A percentile compares a stretch with the other conserved stretches of the same genome.
These are phyloP conservation scores for Boletus edulis DNA, from an alignment of 768 basidiomycete species.

Conservation along the genomic window DNA sequence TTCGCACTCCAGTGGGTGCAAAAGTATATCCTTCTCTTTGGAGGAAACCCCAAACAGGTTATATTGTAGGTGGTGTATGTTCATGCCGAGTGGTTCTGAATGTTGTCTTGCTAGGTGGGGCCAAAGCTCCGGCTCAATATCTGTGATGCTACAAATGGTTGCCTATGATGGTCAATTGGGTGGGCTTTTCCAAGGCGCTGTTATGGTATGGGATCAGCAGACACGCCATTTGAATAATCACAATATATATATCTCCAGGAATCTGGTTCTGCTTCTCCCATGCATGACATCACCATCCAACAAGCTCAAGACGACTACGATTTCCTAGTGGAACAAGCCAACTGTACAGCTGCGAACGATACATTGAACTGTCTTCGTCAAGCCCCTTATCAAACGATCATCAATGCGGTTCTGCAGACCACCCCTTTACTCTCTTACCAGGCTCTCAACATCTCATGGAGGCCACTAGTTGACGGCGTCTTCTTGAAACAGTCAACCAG, in stretches of 20 bases:
- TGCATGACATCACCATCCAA: constrained; percentile 1
- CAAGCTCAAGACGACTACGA: constrained; percentile 14
- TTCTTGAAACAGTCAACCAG: neutral
- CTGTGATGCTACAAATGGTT: constrained; percentile 3
- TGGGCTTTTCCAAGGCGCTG: constrained; percentile 17
- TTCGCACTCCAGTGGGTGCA: neutral
- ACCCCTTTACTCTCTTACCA: constrained; percentile 11
- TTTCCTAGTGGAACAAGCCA: constrained; percentile 9
- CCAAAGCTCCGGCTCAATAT: neutral
- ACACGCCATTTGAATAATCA: neutral
- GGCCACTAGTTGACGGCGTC: constrained; percentile 5
- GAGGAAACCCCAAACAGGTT: neutral
- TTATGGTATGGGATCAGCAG: constrained; percentile 12
- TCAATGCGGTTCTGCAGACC: constrained; percentile 9
- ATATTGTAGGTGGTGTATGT: constrained; percentile 12
- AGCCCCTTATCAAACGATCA: constrained; percentile 12
- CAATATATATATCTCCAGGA: neutral
- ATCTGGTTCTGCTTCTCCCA: constrained; percentile 10
- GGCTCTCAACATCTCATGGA: constrained; percentile 10
- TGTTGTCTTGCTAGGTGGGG: neutral
- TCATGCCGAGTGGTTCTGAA: neutral
- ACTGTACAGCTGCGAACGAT: constrained; percentile 9
- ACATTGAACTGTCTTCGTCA: constrained; percentile 17
- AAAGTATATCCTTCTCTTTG: neutral
- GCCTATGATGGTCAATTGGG: constrained; percentile 5